Evolutionary conservation across 2,329 filamentous ascomycete genomes (phyloP), one percentile per base, ranked within the genome.

Genomic region (Periconia macrospinosa): DNA sequence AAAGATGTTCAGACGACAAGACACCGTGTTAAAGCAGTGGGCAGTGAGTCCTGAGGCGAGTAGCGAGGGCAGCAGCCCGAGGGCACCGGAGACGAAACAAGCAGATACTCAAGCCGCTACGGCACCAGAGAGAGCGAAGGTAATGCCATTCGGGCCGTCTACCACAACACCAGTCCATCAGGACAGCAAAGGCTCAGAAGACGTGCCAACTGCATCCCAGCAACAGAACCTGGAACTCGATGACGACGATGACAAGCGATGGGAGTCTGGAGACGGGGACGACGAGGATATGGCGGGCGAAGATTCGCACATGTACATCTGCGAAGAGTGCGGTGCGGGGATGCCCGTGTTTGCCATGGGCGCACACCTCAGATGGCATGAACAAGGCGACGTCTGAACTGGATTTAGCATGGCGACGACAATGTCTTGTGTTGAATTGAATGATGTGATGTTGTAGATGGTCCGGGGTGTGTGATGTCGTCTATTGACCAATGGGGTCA

Each of bases 1-100:
- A 1, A 83, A 79, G 65, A 95, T 97, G 91, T 95, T 97, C 70
- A 85, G 79, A 65, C 81, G 80, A 50, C 91, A 95, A 68, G 86
- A 90, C 47, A 81, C 85, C 43, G 82, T 86, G 30, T 75, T 92
- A 50, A 85, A 81, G 55, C 85, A 89, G 47, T 92, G 88, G 77
- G 86, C 77, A 47, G 79, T 86, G 1, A 15, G 10, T 23, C 33
- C 19, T 13, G 42, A 40, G 40, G 10, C 11, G 7, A 23, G 19
- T 27, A 27, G 23, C 23, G 8, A 27, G 23, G 23, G 23, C 8
- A 27, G 23, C 23, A 27, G 5, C 23, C 23, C 23, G 23, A 27
- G 23, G 23, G 8, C 23, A 27, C 23, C 23, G 23, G 23, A 27
- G 23, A 8, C 23, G 7, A 17, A 41, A 13, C 13, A 14, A 47